Percentiles rank a stretch among this genome's conserved stretches.
Conservation (phyloP, 208 protist species). For the Kentomonas sorsogonicus region DNA sequence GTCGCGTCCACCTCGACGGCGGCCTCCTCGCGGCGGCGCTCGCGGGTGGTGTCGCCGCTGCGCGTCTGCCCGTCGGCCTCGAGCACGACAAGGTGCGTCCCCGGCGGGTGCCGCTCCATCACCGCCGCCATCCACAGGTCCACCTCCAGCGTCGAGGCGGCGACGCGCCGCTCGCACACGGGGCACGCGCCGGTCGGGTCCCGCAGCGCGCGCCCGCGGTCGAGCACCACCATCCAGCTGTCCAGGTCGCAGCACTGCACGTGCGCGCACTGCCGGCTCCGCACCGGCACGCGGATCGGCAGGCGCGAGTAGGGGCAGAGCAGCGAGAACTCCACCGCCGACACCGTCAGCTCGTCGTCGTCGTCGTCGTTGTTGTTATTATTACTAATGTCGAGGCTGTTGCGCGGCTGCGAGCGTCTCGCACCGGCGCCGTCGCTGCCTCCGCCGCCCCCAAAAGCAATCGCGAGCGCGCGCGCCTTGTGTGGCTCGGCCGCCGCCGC, state of each 20-base stretch:
- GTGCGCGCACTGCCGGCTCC: constrained; percentile 72
- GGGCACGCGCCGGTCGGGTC: constrained; percentile 81
- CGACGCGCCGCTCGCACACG: constrained; percentile 74
- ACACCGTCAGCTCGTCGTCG: constrained; percentile 59
- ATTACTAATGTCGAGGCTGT: not conserved
- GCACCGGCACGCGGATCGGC: constrained; percentile 56
- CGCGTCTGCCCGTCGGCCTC: constrained; percentile 67
- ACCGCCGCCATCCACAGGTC: constrained; percentile 80
- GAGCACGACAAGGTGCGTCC: constrained; percentile 75
- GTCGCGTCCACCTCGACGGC: constrained; percentile 63
- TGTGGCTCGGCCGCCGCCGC: constrained; percentile 32
- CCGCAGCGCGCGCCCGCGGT: constrained; percentile 71
- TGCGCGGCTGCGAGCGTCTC: not conserved
- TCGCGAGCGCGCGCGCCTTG: constrained; percentile 48
- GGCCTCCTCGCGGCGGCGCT: constrained; percentile 47
- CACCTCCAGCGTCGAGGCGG: constrained; percentile 71
- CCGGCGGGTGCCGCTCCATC: constrained; percentile 58
- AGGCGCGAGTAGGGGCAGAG: constrained; percentile 80
- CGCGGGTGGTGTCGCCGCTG: constrained; percentile 64
- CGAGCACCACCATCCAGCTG: constrained; percentile 80
- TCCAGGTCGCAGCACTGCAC: constrained; percentile 89
- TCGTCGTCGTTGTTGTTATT: constrained; percentile 11
- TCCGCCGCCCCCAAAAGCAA: constrained; percentile 53
- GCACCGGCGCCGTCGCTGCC: not conserved
- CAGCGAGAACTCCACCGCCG: constrained; percentile 83